phyloP scores from a whole-genome alignment of 2,329 filamentous ascomycete species.

The Gaeumannomyces sp. region DNA sequence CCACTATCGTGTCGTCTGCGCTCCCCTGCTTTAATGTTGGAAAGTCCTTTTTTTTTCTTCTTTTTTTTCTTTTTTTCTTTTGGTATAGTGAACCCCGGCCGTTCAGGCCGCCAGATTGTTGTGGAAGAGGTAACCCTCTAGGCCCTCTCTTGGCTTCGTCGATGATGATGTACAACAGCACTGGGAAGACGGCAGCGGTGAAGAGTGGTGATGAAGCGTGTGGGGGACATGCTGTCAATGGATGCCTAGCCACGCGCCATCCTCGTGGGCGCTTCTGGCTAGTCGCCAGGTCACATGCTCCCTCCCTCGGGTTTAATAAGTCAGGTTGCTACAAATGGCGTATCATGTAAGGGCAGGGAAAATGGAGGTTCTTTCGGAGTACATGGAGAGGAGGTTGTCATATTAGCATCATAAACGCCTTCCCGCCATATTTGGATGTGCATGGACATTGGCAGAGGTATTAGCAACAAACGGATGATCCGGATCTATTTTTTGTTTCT shows the following conservation, averaged over 20 bases:
- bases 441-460: not conserved
- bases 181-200: too few species aligned
- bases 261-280: too few species aligned
- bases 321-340: not conserved
- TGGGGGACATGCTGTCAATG: too few species aligned
- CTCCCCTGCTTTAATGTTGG: not conserved
- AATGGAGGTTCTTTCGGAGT: not conserved
- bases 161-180: too few species aligned
- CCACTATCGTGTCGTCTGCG: not conserved
- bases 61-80: too few species aligned
- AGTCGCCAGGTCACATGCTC: not conserved
- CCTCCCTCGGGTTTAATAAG: not conserved
- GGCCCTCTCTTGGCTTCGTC: too few species aligned
- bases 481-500: not conserved
- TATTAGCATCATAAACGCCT: not conserved
- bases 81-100: not conserved
- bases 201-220: too few species aligned
- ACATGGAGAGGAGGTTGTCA: not conserved
- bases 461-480: not conserved
- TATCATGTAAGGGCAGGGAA: not conserved
- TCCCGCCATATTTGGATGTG: not conserved
- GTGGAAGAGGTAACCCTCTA: too few species aligned
- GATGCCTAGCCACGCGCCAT: too few species aligned
- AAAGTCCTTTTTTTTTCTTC: not conserved
- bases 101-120: too few species aligned